Evolutionary conservation across 2,329 filamentous ascomycete species (phyloP).

Genomic region (Aspergillus sp.): DNA sequence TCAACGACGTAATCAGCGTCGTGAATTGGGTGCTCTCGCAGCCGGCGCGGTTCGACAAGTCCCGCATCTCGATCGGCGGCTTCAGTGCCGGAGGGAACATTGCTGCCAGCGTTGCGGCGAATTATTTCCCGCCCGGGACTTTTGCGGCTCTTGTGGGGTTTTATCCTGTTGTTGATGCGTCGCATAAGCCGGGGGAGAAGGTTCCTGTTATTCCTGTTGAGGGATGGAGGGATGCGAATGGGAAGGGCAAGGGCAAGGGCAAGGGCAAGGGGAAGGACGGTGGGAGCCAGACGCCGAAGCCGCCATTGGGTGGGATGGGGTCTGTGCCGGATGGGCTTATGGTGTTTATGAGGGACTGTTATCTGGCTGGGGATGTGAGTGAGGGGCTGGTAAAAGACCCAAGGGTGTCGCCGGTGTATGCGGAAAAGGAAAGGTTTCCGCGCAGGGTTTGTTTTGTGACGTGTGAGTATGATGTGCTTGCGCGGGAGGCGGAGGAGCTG

Average conservation of each 20-base stretch:
- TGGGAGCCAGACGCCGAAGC: not conserved
- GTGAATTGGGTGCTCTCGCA: slow-evolving; percentile 32
- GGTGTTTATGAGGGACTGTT: slow-evolving; percentile 26
- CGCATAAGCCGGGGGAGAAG: not conserved
- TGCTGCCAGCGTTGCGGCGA: slow-evolving; percentile 13
- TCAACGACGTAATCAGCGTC: slow-evolving; percentile 38
- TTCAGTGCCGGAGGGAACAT: slow-evolving; percentile 45
- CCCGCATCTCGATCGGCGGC: slow-evolving; percentile 34
- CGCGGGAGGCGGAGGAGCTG: slow-evolving; percentile 25
- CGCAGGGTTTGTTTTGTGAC: slow-evolving; percentile 25
- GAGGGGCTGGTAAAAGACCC: slow-evolving; percentile 18
- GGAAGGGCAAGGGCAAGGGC: not conserved
- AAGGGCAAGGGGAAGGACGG: not conserved
- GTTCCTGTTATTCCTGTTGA: not conserved
- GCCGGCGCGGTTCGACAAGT: slow-evolving; percentile 29
- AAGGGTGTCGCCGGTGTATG: slow-evolving; percentile 26
- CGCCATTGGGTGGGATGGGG: not conserved
- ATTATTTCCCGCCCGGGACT: slow-evolving; percentile 10
- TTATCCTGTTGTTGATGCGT: slow-evolving; percentile 27
- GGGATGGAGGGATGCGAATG: not conserved
- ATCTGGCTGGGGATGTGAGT: slow-evolving; percentile 11
- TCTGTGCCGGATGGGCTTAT: slow-evolving; percentile 16
- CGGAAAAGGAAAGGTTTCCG: slow-evolving; percentile 20
- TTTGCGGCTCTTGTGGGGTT: slow-evolving; percentile 32
- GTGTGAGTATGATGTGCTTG: slow-evolving; percentile 23